A percentile compares a stretch with the other conserved stretches of the same genome.
Evolutionary conservation across 2,329 filamentous ascomycete species (phyloP).

Genomic region (Aspergillus costaricaensis): DNA sequence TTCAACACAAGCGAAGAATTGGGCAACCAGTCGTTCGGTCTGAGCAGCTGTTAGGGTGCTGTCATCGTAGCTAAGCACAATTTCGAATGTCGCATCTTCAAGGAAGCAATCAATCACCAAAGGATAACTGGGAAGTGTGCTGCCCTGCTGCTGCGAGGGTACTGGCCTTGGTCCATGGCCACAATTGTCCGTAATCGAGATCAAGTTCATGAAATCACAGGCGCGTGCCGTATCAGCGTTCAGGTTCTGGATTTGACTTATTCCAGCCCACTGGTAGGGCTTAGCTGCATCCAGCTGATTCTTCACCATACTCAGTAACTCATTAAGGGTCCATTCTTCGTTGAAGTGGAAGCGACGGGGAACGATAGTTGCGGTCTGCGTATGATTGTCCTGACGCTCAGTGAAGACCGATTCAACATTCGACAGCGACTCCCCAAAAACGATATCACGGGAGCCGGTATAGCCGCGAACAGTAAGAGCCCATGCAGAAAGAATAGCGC

Average conservation of each 20-base stretch:
- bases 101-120: conserved; percentile 14
- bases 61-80: conserved; percentile 14
- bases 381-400: conserved; percentile 25
- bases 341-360: conserved; percentile 42
- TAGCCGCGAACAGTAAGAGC: conserved; percentile 41
- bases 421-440: conserved; percentile 48
- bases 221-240: conserved; percentile 46
- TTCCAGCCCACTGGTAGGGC: conserved; percentile 57
- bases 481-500: conserved; percentile 46
- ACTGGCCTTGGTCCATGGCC: conserved; percentile 5
- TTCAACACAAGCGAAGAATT: conserved; percentile 13
- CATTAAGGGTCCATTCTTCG: conserved; percentile 35
- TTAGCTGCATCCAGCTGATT: conserved; percentile 58
- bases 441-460: conserved; percentile 41
- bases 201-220: conserved; percentile 45
- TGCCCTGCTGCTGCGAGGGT: background rate
- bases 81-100: background rate
- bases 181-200: conserved; percentile 31
- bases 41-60: conserved; percentile 11
- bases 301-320: conserved; percentile 57
- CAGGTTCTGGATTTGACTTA: conserved; percentile 54
- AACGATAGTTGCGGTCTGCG: conserved; percentile 44
- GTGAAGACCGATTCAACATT: conserved; percentile 43
- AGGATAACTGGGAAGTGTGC: conserved; percentile 5
- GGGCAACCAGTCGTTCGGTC: conserved; percentile 10